Evolutionary conservation across 129 eudicot species (phyloP).

Genomic region (Arctium lappa): DNA sequence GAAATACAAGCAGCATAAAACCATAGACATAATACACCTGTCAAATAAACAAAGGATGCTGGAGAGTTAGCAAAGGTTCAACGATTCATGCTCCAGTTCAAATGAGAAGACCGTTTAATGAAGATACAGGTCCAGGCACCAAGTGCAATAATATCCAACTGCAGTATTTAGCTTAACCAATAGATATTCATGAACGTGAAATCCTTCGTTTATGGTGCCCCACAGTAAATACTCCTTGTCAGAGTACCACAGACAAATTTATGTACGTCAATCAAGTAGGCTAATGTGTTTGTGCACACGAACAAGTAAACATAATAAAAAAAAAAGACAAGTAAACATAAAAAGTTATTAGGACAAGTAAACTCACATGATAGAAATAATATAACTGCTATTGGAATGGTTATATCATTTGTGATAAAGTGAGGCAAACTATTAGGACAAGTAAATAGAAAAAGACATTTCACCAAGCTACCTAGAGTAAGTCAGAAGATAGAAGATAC

Average conservation of each 20-base stretch:
- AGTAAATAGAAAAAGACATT: background rate
- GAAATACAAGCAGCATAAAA: conserved; percentile 88
- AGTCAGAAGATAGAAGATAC: conserved; percentile 29
- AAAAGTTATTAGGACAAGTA: background rate
- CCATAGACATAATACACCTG: conserved; percentile 95
- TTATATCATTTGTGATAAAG: background rate
- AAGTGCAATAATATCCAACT: background rate
- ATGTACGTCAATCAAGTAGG: background rate
- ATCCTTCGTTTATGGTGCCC: background rate
- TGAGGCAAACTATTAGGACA: background rate
- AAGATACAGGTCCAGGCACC: background rate
- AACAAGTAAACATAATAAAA: background rate
- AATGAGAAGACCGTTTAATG: background rate
- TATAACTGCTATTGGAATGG: background rate
- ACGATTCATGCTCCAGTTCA: background rate
- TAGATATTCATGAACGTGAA: background rate
- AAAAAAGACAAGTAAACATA: too few species aligned
- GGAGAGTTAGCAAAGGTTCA: background rate
- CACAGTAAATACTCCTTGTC: background rate
- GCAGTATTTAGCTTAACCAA: background rate
- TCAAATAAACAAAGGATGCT: conserved; percentile 7
- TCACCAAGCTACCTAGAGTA: background rate
- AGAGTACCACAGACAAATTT: background rate
- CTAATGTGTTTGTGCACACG: background rate
- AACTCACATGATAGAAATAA: background rate